A percentile compares a stretch with the other conserved stretches of the same genome.
Conservation (phyloP, 2,329 filamentous ascomycete genomes). For the Sodiomyces alkalinus region DNA sequence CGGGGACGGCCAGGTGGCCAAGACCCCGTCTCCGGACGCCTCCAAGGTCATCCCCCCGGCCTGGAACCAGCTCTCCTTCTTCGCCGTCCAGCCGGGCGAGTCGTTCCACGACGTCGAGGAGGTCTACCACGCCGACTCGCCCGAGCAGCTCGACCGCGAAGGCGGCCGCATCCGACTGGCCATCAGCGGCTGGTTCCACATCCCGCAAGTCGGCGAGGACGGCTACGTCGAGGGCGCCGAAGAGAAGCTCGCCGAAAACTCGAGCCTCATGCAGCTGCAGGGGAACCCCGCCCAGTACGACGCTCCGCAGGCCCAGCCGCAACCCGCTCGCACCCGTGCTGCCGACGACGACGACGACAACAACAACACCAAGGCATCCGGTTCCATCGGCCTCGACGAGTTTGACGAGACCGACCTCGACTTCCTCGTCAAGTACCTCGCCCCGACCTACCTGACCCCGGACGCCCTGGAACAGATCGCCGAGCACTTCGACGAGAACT, state of each 20-base stretch:
- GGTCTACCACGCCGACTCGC: slow-evolving; percentile 59
- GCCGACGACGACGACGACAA: too few species aligned
- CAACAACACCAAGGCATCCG: too few species aligned
- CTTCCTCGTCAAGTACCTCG: slow-evolving; percentile 80
- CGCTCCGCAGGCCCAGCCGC: slow-evolving; percentile 49
- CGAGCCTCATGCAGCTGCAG: slow-evolving; percentile 82
- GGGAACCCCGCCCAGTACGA: slow-evolving; percentile 86
- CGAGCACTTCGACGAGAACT: slow-evolving; percentile 68
- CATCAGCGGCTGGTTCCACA: slow-evolving; percentile 98
- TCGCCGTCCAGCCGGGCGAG: slow-evolving; percentile 93
- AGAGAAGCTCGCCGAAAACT: slow-evolving; percentile 76
- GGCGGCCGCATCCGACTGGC: slow-evolving; percentile 83
- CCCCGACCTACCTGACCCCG: slow-evolving; percentile 80
- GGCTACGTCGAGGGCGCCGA: slow-evolving; percentile 81
- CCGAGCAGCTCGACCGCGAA: slow-evolving; percentile 47
- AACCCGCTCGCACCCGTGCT: slow-evolving; percentile 13
- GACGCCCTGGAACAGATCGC: slow-evolving; percentile 75
- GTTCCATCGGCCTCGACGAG: slow-evolving; percentile 9
- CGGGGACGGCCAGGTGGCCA: slow-evolving; percentile 58
- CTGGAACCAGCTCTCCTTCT: slow-evolving; percentile 97
- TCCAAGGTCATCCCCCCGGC: slow-evolving; percentile 78
- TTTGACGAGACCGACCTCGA: slow-evolving; percentile 70
- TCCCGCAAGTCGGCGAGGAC: slow-evolving; percentile 86
- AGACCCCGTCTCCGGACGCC: slow-evolving; percentile 65
- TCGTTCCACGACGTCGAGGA: slow-evolving; percentile 99